A percentile compares a stretch with the other conserved stretches of the same genome.
Evolutionary conservation across 257 asterid species (phyloP).

Genomic region (Mentha longifolia): DNA sequence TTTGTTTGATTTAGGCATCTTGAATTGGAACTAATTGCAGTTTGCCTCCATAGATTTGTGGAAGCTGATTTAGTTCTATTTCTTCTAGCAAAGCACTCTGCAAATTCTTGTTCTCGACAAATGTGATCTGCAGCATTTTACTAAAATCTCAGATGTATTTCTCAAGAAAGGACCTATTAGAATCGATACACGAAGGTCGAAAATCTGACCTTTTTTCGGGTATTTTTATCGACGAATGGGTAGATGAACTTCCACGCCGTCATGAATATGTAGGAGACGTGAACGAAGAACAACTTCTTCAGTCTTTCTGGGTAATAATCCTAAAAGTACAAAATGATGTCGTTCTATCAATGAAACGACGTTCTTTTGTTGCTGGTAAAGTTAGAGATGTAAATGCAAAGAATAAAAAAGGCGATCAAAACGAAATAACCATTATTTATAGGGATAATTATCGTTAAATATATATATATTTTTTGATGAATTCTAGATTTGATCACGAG

Average conservation of each 20-base stretch:
- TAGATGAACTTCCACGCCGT: conserved; percentile 66
- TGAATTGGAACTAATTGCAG: conserved; percentile 71
- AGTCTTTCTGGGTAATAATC: conserved; percentile 92
- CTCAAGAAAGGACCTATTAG: neutral
- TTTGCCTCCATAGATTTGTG: conserved; percentile 83
- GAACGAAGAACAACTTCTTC: conserved; percentile 53
- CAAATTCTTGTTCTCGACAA: conserved; percentile 62
- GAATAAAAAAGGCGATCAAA: no score
- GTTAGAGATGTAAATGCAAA: no score
- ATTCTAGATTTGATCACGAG: no score
- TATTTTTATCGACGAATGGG: conserved; percentile 76
- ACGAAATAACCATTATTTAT: no score
- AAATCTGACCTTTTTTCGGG: conserved; percentile 65
- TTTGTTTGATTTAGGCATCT: conserved; percentile 41
- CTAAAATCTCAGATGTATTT: neutral
- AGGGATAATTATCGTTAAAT: no score
- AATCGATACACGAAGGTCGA: neutral
- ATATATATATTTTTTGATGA: no score
- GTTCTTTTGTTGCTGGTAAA: no score
- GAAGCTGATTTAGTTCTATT: conserved; percentile 74
- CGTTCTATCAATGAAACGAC: no score
- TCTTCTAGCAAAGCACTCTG: conserved; percentile 60
- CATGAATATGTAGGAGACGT: conserved; percentile 74
- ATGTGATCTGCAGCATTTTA: conserved; percentile 47
- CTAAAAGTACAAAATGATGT: conserved; percentile 29